Base-by-base conservation (phyloP, 1,139 yeast species). In the Debaryomycetaceae sp. region DNA sequence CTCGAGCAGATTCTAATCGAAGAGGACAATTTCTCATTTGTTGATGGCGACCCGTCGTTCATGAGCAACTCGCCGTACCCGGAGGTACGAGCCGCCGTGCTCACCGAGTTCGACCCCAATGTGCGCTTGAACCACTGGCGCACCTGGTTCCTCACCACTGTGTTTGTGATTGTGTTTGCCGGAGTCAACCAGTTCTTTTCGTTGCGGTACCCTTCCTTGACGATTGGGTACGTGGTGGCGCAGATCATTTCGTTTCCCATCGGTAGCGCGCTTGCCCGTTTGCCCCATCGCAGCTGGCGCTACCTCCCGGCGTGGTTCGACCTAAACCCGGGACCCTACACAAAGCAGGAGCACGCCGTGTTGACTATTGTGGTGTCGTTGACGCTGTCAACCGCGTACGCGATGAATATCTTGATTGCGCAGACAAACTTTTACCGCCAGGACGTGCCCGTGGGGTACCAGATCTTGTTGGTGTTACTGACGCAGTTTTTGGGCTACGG, bases 41-140 rank as follows among this genome's bases (percentile, higher is more conserved):
- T 45, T 35, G 57, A 55, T 24, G 64, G 64, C 5, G 56, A 58
- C 32, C 53, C 58, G 4, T 40, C 54, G 2, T 34, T 28, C 11
- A 45, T 57, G 53, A 35, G 19, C 21, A 47, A 49, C 32, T 46
- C 53, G 3, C 56, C 57, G 9, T 75, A 75, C 47, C 77, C 83
- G 0, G 85, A 78, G 47, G 85, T 78, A 23, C 65, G 85, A 46
- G 83, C 83, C 4, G 69, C 83, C 3, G 83, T 78, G 23, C 81
- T 83, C 3, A 67, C 77, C 20, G 56, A 62, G 16, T 84, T 78
- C 47, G 79, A 77, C 46, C 61, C 68, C 2, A 38, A 59, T 1
- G 44, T 75, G 22, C 78, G 76, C 1, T 83, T 75, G 44, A 74
- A 71, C 44, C 29, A 27, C 14, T 27, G 29, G 29, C 30, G 46